These are phyloP conservation scores for Avena eriantha DNA, from an alignment of 176 grass and related monocot genomes.

Conservation along the genomic window DNA sequence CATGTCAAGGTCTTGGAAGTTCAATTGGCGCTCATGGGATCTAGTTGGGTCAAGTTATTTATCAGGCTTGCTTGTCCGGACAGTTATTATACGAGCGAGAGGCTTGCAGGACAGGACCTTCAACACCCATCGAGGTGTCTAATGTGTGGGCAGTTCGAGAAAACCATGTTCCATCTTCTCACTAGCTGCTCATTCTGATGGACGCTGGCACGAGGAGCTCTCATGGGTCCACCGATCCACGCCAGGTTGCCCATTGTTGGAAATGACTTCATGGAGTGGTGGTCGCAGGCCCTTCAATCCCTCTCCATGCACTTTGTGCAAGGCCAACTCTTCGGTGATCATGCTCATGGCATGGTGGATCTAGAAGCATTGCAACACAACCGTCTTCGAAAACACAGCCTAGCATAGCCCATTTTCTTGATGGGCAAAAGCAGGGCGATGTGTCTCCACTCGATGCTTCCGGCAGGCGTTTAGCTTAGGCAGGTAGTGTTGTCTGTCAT, in stretches of 20 bases:
- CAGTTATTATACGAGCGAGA: not conserved
- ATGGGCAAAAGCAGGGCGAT: not conserved
- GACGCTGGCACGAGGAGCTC: not conserved
- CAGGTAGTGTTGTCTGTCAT: not conserved
- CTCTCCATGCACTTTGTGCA: not conserved
- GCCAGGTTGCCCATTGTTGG: not conserved
- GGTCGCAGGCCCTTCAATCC: not conserved
- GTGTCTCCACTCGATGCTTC: not conserved
- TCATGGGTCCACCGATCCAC: not conserved
- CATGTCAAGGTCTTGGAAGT: not conserved
- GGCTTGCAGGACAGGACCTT: not conserved
- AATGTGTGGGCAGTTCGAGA: not conserved
- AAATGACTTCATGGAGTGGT: not conserved
- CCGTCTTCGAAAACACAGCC: not conserved
- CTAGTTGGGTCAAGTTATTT: not conserved
- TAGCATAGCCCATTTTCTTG: not conserved
- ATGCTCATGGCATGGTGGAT: not conserved
- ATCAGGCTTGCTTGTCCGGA: not conserved
- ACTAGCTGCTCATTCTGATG: not conserved
- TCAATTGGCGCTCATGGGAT: not conserved
- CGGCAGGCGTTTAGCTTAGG: not conserved
- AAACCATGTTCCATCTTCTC: conserved; percentile 7
- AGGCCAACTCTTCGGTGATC: not conserved
- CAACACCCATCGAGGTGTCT: not conserved
- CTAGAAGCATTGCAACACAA: conserved; percentile 7